These are phyloP conservation scores for Aspergillus egyptiacus DNA, from an alignment of 495 filamentous ascomycete genomes.

Conservation along the genomic window DNA sequence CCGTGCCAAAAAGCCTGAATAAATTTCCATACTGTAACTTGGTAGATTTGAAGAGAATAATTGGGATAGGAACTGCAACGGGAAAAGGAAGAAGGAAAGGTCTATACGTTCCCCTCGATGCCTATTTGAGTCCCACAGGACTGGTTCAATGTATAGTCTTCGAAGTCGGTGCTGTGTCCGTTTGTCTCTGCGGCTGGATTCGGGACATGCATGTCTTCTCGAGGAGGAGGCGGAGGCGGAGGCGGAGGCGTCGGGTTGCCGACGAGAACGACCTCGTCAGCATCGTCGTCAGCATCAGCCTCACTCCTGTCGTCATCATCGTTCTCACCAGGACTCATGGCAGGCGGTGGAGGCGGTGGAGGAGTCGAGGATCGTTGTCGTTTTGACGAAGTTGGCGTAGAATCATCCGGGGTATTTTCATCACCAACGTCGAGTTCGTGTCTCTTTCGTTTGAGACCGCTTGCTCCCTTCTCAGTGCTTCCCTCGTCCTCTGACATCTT, in stretches of 20 bases:
- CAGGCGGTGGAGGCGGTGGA: constrained; percentile 23
- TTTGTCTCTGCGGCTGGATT: constrained; percentile 1
- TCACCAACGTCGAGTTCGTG: constrained; percentile 33
- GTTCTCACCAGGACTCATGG: constrained; percentile 26
- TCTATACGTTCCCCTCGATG: constrained; percentile 24
- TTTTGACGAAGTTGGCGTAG: constrained; percentile 28
- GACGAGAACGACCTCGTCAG: constrained; percentile 12
- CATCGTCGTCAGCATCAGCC: constrained; percentile 8
- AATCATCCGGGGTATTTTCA: constrained; percentile 18
- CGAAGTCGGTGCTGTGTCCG: background rate
- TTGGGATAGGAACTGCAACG: background rate
- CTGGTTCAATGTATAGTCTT: constrained; percentile 10
- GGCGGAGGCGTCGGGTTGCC: constrained; percentile 19
- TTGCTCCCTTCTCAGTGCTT: constrained; percentile 12
- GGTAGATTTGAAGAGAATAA: background rate
- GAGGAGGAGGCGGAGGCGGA: constrained; percentile 22
- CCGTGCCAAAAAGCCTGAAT: constrained; percentile 5
- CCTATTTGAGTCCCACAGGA: constrained; percentile 18
- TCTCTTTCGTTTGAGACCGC: constrained; percentile 57
- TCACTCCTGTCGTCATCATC: constrained; percentile 20
- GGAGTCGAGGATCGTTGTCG: constrained; percentile 38
- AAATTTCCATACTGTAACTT: background rate
- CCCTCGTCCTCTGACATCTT: constrained; percentile 55
- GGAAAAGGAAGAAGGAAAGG: background rate
- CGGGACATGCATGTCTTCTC: background rate